A percentile compares a stretch with the other conserved stretches of the same genome.
Conservation (phyloP, 257 asterid species). For the Handroanthus guayacan region DNA sequence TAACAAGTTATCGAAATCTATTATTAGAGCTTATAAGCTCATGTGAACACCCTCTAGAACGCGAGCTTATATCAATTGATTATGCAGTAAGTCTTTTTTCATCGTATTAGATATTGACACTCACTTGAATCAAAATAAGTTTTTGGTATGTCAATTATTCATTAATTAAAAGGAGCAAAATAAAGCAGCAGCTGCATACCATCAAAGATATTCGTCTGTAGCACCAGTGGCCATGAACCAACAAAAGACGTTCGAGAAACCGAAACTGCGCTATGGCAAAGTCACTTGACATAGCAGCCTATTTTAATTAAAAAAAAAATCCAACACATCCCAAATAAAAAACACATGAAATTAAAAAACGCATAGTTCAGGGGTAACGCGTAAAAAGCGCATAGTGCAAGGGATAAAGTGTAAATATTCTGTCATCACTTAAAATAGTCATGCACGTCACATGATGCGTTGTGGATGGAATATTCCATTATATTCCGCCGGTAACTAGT, state of each 20-base stretch:
- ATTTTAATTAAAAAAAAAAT: constrained; percentile 36
- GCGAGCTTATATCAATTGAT: not conserved
- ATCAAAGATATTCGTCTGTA: constrained; percentile 93
- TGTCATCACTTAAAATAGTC: no score
- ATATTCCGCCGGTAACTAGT: no score
- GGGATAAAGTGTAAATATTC: no score
- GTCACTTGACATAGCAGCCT: constrained; percentile 99
- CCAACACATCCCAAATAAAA: not conserved
- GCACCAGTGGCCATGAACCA: constrained; percentile 99
- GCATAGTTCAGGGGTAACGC: no score
- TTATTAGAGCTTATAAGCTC: no score
- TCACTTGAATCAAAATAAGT: not conserved
- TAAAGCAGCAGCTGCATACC: constrained; percentile 49
- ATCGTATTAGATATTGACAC: not conserved
- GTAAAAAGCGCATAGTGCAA: no score
- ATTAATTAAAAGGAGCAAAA: not conserved
- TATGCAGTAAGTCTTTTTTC: not conserved
- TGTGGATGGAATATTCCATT: no score
- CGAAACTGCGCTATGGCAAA: constrained; percentile 89
- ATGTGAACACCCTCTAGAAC: no score
- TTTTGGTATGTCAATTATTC: no score
- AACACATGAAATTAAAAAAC: not conserved
- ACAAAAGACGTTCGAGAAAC: constrained; percentile 85
- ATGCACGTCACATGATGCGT: no score
- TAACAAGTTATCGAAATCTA: no score